Evolutionary conservation across 768 basidiomycete species (phyloP), one percentile per base, ranked within the genome.

Genomic region (Russula abietina): DNA sequence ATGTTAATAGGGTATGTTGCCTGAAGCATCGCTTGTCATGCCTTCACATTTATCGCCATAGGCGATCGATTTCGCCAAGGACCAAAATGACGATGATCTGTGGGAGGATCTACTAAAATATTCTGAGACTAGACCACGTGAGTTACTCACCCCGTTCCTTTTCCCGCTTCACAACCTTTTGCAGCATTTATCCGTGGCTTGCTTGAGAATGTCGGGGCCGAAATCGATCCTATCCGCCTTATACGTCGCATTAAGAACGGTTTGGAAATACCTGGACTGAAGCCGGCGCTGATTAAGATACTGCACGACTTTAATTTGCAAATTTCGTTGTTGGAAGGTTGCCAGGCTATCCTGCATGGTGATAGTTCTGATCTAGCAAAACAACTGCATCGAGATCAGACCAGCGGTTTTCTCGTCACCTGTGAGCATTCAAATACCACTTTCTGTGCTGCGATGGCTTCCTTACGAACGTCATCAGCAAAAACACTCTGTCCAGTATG

Each of bases 91-190:
- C 66, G 88, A 94, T 64, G 97, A 98, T 72, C 83, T 99, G 0
- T 99, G 96, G 97, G 96, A 98, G 69, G 96, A 98, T 71, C 80
- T 99, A 10, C 76, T 99, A 30, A 86, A 81, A 63, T 98, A 98
- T 69, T 96, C 95, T 0, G 97, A 98, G 73, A 95, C 91, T 12
- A 79, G 93, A 61, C 97, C 97, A 43, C 75, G 93, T 93, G 59
- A 59, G 82, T 73, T 5, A 14, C 50, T 26, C 28, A 10, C 33
- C 12, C 26, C 62, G 41, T 54, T 43, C 56, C 12, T 11, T 30
- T 7, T 11, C 36, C n/a, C 12, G 28, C 11, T 62, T 65, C n/a
- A 62, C 60, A 61, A 39, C 46, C 9, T 30, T 36, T 17, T 43
- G 30, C 70, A 92, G 92, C 87, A 0, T 98, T 99, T 77, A 98